Conservation (phyloP, 176 grass and related monocot species). For the Sorghum bicolor region DNA sequence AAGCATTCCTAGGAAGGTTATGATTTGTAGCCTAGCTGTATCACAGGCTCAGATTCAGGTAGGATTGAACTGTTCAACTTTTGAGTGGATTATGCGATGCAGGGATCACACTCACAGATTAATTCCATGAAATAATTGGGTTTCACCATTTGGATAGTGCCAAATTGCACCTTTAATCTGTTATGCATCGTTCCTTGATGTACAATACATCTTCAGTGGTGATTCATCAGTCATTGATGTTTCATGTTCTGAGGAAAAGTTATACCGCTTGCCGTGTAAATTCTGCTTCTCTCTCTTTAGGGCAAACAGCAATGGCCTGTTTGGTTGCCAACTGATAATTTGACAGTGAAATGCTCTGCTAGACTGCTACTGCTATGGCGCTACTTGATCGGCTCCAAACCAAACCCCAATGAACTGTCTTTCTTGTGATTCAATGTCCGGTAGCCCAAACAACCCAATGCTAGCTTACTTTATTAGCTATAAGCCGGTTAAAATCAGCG, state of each 20-base stretch:
- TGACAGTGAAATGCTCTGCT: background rate
- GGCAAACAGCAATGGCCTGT: background rate
- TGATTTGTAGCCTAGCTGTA: background rate
- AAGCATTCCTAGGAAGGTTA: background rate
- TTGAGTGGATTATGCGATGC: background rate
- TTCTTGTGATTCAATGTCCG: background rate
- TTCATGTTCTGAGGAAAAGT: background rate
- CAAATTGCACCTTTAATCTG: background rate
- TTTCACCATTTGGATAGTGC: background rate
- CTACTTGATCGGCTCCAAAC: background rate
- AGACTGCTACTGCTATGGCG: background rate
- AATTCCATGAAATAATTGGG: background rate
- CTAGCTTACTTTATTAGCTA: too few species aligned
- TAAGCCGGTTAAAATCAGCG: too few species aligned
- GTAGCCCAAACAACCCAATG: too few species aligned
- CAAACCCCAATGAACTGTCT: background rate
- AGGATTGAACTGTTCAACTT: background rate
- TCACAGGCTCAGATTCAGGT: constrained; percentile 3
- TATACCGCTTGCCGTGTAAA: background rate
- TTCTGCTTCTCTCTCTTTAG: background rate
- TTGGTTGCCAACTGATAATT: background rate
- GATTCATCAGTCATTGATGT: background rate
- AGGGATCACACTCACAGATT: background rate
- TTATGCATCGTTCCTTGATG: background rate
- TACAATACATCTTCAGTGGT: background rate